Percentiles rank a stretch among this genome's conserved stretches.
phyloP scores from a whole-genome alignment of 2,329 filamentous ascomycete species.

The Pestalotiopsis sp. region DNA sequence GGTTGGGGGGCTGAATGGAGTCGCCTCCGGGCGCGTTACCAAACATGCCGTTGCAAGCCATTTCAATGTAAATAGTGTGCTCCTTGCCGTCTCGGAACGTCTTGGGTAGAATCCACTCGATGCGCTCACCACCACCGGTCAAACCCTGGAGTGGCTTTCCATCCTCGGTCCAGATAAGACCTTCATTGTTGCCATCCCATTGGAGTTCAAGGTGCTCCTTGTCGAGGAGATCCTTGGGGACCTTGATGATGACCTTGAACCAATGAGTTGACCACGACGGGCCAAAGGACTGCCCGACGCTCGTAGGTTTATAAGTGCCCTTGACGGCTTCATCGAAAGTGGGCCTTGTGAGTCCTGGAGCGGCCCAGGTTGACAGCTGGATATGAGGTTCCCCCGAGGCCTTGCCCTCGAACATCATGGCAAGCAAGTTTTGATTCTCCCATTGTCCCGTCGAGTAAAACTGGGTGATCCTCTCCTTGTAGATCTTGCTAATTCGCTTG shows the following conservation, averaged over 20 bases:
- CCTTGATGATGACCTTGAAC: slow-evolving; percentile 82
- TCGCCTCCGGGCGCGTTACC: slow-evolving; percentile 86
- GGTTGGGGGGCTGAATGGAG: slow-evolving; percentile 83
- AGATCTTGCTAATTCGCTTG: slow-evolving; percentile 83
- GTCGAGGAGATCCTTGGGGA: slow-evolving; percentile 72
- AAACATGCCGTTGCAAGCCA: slow-evolving; percentile 99
- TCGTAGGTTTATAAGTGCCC: slow-evolving; percentile 74
- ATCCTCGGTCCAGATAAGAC: slow-evolving; percentile 88
- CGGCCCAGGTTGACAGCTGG: slow-evolving; percentile 84
- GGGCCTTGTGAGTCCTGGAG: slow-evolving; percentile 77
- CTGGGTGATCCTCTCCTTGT: slow-evolving; percentile 78
- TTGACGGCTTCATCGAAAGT: slow-evolving; percentile 82
- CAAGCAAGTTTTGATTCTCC: slow-evolving; percentile 71
- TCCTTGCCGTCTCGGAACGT: slow-evolving; percentile 82
- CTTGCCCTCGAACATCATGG: slow-evolving; percentile 73
- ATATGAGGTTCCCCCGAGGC: slow-evolving; percentile 74
- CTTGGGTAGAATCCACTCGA: slow-evolving; percentile 88
- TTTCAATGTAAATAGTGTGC: slow-evolving; percentile 93
- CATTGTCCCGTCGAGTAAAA: slow-evolving; percentile 84
- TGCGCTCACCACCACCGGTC: slow-evolving; percentile 84
- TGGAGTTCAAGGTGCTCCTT: slow-evolving; percentile 91
- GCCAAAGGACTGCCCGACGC: slow-evolving; percentile 80
- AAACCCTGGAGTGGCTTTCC: slow-evolving; percentile 91
- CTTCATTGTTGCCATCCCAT: slow-evolving; percentile 95
- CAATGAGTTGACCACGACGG: slow-evolving; percentile 98